phyloP scores from a whole-genome alignment of 495 filamentous ascomycete species.

The Tetracladium marchalianum region DNA sequence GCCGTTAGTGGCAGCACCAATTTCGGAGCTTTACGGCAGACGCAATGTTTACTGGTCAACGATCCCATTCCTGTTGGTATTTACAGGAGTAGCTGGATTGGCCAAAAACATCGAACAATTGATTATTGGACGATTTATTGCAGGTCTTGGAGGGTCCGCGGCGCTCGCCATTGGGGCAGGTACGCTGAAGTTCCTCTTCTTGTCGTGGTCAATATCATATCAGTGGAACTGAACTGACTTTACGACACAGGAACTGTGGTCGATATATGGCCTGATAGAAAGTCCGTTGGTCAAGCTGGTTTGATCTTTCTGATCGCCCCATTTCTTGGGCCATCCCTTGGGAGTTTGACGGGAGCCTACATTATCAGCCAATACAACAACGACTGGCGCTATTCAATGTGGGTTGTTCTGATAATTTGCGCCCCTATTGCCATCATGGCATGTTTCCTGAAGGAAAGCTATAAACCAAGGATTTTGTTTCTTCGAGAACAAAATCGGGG shows the following conservation, averaged over 20 bases:
- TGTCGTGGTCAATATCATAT: not conserved
- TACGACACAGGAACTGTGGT: constrained; percentile 14
- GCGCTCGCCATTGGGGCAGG: constrained; percentile 47
- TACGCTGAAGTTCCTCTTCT: constrained; percentile 29
- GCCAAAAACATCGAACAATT: constrained; percentile 44
- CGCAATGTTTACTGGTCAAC: constrained; percentile 40
- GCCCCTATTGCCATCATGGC: constrained; percentile 7
- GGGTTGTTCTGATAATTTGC: constrained; percentile 43
- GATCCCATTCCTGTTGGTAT: constrained; percentile 45
- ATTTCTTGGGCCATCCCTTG: constrained; percentile 55
- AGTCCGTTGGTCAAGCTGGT: constrained; percentile 53
- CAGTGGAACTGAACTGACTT: not conserved
- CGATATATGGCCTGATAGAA: constrained; percentile 46
- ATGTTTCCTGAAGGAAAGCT: constrained; percentile 15
- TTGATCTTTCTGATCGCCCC: constrained; percentile 55
- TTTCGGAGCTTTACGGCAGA: constrained; percentile 59
- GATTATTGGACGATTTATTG: constrained; percentile 44
- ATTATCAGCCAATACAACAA: constrained; percentile 53
- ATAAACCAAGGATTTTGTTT: constrained; percentile 8
- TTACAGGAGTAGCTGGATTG: constrained; percentile 45
- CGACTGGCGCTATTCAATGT: constrained; percentile 60
- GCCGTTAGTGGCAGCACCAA: constrained; percentile 48
- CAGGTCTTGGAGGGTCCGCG: constrained; percentile 45
- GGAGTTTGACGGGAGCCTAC: constrained; percentile 55
- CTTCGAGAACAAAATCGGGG: constrained; percentile 6